Evolutionary conservation across 2,329 filamentous ascomycete genomes (phyloP).

Genomic region (Dactylellina parvicollis): DNA sequence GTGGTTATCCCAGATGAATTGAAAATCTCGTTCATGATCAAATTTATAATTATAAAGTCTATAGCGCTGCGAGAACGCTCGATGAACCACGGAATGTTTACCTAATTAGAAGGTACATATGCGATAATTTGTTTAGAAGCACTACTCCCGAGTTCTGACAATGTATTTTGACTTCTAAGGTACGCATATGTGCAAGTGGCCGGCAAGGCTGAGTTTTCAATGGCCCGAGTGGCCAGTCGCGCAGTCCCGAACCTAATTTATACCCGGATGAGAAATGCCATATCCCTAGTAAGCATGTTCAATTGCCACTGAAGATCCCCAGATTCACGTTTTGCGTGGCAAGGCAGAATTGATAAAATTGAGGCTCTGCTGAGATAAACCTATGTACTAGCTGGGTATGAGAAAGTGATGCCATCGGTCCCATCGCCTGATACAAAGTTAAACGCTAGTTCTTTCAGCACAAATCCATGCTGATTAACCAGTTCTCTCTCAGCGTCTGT

Average conservation of each 20-base stretch:
- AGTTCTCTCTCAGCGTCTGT: constrained; percentile 1
- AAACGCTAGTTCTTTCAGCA: constrained; percentile 33
- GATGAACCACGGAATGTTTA: not conserved
- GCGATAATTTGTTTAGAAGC: too few species aligned
- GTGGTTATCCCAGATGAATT: too few species aligned
- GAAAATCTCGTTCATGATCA: too few species aligned
- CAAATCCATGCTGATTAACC: constrained; percentile 8
- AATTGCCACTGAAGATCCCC: constrained; percentile 6
- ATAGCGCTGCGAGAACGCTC: too few species aligned
- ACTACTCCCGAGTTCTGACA: constrained; percentile 2
- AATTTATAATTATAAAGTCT: not conserved
- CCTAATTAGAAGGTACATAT: not conserved
- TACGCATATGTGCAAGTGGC: constrained; percentile 23
- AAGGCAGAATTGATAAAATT: constrained; percentile 10
- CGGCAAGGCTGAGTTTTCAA: constrained; percentile 18
- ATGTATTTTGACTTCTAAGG: too few species aligned
- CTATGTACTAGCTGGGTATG: constrained; percentile 19
- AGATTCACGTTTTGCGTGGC: not conserved
- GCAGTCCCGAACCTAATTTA: not conserved
- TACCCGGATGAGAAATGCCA: not conserved
- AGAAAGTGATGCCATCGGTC: constrained; percentile 5
- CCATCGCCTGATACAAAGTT: constrained; percentile 2
- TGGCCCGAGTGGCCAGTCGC: not conserved
- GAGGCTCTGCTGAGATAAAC: not conserved
- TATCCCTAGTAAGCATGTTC: not conserved